phyloP scores from a whole-genome alignment of 768 basidiomycete species.

The Leccinum barrowsii region DNA sequence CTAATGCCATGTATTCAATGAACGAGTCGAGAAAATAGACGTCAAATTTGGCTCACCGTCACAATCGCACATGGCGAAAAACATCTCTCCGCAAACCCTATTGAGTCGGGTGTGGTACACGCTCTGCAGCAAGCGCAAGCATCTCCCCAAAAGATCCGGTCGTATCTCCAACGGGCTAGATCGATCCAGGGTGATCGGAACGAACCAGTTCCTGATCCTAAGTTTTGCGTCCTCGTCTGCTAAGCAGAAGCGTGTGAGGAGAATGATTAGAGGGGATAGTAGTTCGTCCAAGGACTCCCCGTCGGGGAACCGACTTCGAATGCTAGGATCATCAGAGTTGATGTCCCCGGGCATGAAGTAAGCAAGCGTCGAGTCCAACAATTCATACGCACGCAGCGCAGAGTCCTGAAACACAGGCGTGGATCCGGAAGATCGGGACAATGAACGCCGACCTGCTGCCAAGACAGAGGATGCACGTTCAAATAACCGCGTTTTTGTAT shows the following conservation, averaged over 20 bases:
- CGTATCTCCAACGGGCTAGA: constrained; percentile 70
- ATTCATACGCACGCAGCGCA: constrained; percentile 60
- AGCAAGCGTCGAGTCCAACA: constrained; percentile 55
- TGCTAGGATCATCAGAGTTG: constrained; percentile 60
- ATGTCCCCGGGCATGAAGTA: constrained; percentile 66
- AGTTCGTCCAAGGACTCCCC: constrained; percentile 72
- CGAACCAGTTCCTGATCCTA: constrained; percentile 61
- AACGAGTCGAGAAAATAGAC: neutral
- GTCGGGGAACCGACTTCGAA: constrained; percentile 41
- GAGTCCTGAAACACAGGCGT: constrained; percentile 39
- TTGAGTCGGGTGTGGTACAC: constrained; percentile 73
- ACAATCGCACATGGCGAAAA: constrained; percentile 79
- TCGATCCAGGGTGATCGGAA: constrained; percentile 81
- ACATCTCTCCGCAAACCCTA: constrained; percentile 78
- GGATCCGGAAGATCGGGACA: constrained; percentile 48
- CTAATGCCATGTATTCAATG: constrained; percentile 34
- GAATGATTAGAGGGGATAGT: constrained; percentile 69
- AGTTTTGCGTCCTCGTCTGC: constrained; percentile 57
- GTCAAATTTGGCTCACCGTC: constrained; percentile 45
- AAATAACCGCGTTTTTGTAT: constrained; percentile 20
- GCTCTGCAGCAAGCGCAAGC: constrained; percentile 70
- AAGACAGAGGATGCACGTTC: constrained; percentile 28
- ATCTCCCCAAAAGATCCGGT: constrained; percentile 70
- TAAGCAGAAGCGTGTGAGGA: constrained; percentile 67
- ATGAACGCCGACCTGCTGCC: constrained; percentile 29